A percentile compares a stretch with the other conserved stretches of the same genome.
phyloP scores from a whole-genome alignment of 2,329 filamentous ascomycete species.

The Colletotrichum endophyticum region DNA sequence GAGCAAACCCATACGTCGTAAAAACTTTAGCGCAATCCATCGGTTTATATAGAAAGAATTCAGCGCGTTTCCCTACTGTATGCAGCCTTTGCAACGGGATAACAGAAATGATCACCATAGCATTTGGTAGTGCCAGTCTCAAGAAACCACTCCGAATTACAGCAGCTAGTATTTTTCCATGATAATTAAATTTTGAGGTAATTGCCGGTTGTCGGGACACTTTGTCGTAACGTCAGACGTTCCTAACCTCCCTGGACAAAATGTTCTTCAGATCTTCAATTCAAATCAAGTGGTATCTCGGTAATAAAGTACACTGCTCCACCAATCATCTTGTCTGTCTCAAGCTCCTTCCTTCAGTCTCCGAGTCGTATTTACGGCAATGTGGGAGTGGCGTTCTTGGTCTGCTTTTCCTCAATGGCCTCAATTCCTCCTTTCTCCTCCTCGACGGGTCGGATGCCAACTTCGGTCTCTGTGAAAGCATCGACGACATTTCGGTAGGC shows the following conservation, averaged over 20 bases:
- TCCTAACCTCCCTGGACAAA: not conserved
- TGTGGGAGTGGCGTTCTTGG: not conserved
- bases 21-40: not conserved
- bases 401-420: constrained; percentile 5
- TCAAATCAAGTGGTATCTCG: not conserved
- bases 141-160: not conserved
- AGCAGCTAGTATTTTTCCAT: not conserved
- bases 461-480: constrained; percentile 50
- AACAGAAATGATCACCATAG: not conserved
- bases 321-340: not conserved
- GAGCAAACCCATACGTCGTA: not conserved
- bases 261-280: not conserved
- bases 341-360: too few relatives aligned
- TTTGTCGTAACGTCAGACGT: not conserved
- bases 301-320: not conserved
- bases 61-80: not conserved
- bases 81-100: not conserved
- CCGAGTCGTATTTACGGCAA: not conserved
- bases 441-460: constrained; percentile 40
- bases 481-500: constrained; percentile 69
- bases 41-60: not conserved
- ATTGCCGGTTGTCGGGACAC: not conserved
- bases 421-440: constrained; percentile 14
- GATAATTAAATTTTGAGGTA: not conserved
- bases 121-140: not conserved